phyloP scores from a whole-genome alignment of 768 basidiomycete species.

The Pulveroboletus ravenelii region DNA sequence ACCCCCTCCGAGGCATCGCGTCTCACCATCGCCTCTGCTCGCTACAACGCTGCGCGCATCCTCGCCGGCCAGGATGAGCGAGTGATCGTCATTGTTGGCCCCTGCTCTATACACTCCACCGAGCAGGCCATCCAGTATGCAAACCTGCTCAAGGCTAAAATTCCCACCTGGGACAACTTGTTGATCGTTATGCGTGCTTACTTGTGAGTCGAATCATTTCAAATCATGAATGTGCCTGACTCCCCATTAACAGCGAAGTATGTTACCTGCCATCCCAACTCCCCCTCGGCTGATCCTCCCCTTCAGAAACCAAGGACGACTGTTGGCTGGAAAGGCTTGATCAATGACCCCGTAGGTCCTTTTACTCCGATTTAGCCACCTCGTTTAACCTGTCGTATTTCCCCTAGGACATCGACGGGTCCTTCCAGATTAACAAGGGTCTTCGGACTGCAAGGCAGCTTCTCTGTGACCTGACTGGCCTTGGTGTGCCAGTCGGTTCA shows the following conservation, averaged over 20 bases:
- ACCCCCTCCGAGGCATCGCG: constrained; percentile 59
- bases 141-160: constrained; percentile 61
- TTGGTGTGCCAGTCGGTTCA: constrained; percentile 90
- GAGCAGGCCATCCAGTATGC: constrained; percentile 85
- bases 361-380: fast-evolving
- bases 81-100: constrained; percentile 87
- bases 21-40: constrained; percentile 73
- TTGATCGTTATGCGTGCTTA: constrained; percentile 95
- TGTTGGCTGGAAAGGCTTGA: constrained; percentile 95
- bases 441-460: constrained; percentile 83
- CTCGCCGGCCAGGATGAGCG: constrained; percentile 83
- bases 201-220: constrained; percentile 72
- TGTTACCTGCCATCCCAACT: not conserved
- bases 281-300: constrained; percentile 7
- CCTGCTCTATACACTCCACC: constrained; percentile 91
- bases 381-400: not conserved
- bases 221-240: constrained; percentile 17
- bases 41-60: constrained; percentile 74
- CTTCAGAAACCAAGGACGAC: constrained; percentile 91
- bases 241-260: constrained; percentile 37
- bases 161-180: constrained; percentile 66
- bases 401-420: constrained; percentile 73
- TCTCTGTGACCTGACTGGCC: constrained; percentile 83
- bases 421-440: constrained; percentile 96
- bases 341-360: constrained; percentile 68